phyloP scores from a whole-genome alignment of 345 rosid species.

The Populus tremula region DNA sequence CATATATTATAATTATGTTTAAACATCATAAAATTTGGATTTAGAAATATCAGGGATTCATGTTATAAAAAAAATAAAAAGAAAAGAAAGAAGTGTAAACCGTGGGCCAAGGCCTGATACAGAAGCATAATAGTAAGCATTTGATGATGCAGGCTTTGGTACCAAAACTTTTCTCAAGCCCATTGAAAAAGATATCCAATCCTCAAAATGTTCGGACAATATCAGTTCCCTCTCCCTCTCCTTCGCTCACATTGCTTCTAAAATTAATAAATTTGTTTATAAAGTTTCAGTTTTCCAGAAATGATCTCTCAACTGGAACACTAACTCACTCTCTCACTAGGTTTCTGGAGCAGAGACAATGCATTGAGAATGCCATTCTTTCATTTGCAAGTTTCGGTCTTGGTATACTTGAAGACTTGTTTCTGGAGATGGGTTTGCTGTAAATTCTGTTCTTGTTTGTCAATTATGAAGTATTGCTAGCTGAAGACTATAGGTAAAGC shows the following conservation, averaged over 20 bases:
- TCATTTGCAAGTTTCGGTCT: background rate
- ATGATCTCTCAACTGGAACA: background rate
- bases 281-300: background rate
- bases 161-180: background rate
- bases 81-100: too few relatives aligned
- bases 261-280: too few relatives aligned
- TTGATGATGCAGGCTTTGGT: background rate
- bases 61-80: too few relatives aligned
- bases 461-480: background rate
- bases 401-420: background rate
- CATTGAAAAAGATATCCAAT: background rate
- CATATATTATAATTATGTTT: too few relatives aligned
- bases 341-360: background rate
- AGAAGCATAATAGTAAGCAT: too few relatives aligned
- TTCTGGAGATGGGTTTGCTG: background rate
- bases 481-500: background rate
- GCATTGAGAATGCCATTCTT: background rate
- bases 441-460: background rate
- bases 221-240: background rate
- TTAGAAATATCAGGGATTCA: too few relatives aligned
- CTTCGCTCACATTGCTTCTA: background rate
- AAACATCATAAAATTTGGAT: too few relatives aligned
- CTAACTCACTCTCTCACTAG: background rate
- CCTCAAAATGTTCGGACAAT: background rate
- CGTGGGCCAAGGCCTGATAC: too few relatives aligned